Percentiles rank a stretch among this genome's conserved stretches.
Evolutionary conservation across 768 basidiomycete genomes (phyloP).

Genomic region (Paxillus ammoniavirescens): DNA sequence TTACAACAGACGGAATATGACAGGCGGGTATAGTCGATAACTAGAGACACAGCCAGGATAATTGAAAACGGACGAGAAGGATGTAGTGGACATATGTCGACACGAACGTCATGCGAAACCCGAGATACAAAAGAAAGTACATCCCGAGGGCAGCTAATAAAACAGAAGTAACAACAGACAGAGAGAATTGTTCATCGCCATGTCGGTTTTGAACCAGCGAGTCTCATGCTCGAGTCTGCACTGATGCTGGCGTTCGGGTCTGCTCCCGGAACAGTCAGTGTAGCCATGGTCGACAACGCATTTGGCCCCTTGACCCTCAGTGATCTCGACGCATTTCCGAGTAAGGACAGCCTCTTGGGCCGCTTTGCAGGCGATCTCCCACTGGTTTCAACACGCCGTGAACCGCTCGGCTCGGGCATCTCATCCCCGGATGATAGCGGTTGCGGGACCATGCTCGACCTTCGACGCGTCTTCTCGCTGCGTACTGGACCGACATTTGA

Average conservation of each 20-base stretch:
- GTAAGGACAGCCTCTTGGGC: conserved; percentile 55
- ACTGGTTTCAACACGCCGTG: conserved; percentile 43
- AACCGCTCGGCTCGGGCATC: conserved; percentile 26
- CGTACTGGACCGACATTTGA: conserved; percentile 79
- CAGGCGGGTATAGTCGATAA: conserved; percentile 19
- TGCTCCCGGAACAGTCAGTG: conserved; percentile 30
- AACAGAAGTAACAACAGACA: conserved; percentile 4
- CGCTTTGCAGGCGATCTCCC: conserved; percentile 58
- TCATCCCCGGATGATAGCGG: conserved; percentile 48
- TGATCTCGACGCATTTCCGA: conserved; percentile 37
- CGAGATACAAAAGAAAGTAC: conserved; percentile 14
- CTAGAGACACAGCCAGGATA: conserved; percentile 8
- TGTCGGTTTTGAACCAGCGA: conserved; percentile 42
- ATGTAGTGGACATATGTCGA: not conserved
- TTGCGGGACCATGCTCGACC: conserved; percentile 82
- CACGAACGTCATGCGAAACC: not conserved
- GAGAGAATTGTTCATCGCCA: conserved; percentile 49
- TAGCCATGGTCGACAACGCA: conserved; percentile 28
- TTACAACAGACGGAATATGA: conserved; percentile 6
- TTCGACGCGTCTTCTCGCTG: conserved; percentile 66
- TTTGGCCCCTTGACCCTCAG: conserved; percentile 32
- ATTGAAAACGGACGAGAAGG: not conserved
- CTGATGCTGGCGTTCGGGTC: conserved; percentile 42
- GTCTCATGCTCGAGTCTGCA: conserved; percentile 51
- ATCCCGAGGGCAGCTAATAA: conserved; percentile 11